phyloP scores from a whole-genome alignment of 2,329 filamentous ascomycete species.

The Diplocarpon rosae region DNA sequence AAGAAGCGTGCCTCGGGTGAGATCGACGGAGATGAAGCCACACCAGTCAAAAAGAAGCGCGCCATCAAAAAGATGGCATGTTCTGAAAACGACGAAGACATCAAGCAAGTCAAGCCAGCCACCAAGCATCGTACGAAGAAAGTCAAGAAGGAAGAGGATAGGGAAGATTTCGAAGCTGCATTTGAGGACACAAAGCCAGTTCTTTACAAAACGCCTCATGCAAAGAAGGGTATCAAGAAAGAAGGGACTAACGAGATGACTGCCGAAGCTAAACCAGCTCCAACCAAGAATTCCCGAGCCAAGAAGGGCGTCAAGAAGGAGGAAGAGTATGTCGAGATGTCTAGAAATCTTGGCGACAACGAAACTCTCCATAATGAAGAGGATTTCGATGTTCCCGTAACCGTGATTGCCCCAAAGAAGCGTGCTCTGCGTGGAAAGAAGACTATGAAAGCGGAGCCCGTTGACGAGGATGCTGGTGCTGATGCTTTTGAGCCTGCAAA shows the following conservation, averaged over 20 bases:
- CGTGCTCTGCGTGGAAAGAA: slow-evolving; percentile 8
- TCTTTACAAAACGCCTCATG: slow-evolving; percentile 11
- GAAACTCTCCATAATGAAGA: slow-evolving; percentile 21
- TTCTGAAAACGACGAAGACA: slow-evolving; percentile 14
- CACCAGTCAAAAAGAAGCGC: not conserved
- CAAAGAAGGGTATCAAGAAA: slow-evolving; percentile 28
- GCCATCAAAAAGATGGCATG: slow-evolving; percentile 6
- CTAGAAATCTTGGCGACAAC: not conserved
- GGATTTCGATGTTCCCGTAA: slow-evolving; percentile 1
- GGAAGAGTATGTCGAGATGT: slow-evolving; percentile 7
- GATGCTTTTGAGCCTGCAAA: not conserved
- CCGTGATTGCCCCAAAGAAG: slow-evolving; percentile 10
- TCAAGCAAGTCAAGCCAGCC: slow-evolving; percentile 6
- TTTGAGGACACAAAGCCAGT: not conserved
- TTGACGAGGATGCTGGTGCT: slow-evolving; percentile 1
- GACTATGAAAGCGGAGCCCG: slow-evolving; percentile 15
- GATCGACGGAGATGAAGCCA: not conserved
- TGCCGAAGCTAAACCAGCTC: slow-evolving; percentile 21
- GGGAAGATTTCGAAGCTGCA: slow-evolving; percentile 1
- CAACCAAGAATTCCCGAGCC: slow-evolving; percentile 19
- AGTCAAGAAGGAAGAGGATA: slow-evolving; percentile 17
- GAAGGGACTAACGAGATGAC: slow-evolving; percentile 15
- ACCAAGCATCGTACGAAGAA: slow-evolving; percentile 21
- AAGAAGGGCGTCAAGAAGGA: slow-evolving; percentile 27
- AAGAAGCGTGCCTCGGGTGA: slow-evolving; percentile 11